These are phyloP conservation scores for Nemania diffusa DNA, from an alignment of 2,329 filamentous ascomycete genomes.

Conservation along the genomic window DNA sequence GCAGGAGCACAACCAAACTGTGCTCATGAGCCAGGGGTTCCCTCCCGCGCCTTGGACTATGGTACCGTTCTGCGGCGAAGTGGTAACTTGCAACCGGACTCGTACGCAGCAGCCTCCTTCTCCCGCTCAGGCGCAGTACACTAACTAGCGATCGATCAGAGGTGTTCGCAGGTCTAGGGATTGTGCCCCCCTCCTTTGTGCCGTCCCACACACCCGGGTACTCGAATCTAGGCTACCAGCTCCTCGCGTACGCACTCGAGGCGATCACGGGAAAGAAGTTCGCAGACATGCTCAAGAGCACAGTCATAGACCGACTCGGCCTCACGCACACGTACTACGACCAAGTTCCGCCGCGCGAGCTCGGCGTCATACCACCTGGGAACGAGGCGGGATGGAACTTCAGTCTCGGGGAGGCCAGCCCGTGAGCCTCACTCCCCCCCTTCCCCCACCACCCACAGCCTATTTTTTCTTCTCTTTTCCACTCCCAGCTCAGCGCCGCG, in stretches of 20 bases:
- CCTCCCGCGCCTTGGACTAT: constrained; percentile 39
- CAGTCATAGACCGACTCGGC: constrained; percentile 40
- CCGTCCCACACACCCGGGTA: constrained; percentile 44
- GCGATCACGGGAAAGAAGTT: constrained; percentile 40
- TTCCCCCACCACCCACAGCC: no score
- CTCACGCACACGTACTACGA: constrained; percentile 43
- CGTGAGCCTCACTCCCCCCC: constrained; percentile 49
- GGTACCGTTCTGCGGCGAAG: constrained; percentile 43
- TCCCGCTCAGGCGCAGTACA: no score
- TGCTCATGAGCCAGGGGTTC: constrained; percentile 41
- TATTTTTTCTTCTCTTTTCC: no score
- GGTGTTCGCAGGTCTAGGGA: constrained; percentile 41
- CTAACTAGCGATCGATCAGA: constrained; percentile 30
- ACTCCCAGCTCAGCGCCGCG: neutral
- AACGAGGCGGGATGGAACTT: constrained; percentile 48
- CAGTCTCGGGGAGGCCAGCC: constrained; percentile 53
- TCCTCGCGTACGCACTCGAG: constrained; percentile 47
- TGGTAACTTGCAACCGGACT: constrained; percentile 37
- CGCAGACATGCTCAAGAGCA: constrained; percentile 40
- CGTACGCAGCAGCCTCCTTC: constrained; percentile 29
- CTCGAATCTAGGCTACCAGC: constrained; percentile 45
- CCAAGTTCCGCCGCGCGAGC: constrained; percentile 32
- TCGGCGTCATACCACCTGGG: constrained; percentile 42
- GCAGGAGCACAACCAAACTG: constrained; percentile 45
- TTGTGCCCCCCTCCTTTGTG: constrained; percentile 43